Conservation (phyloP, 2,329 filamentous ascomycete genomes). For the Juglanconis juglandina region DNA sequence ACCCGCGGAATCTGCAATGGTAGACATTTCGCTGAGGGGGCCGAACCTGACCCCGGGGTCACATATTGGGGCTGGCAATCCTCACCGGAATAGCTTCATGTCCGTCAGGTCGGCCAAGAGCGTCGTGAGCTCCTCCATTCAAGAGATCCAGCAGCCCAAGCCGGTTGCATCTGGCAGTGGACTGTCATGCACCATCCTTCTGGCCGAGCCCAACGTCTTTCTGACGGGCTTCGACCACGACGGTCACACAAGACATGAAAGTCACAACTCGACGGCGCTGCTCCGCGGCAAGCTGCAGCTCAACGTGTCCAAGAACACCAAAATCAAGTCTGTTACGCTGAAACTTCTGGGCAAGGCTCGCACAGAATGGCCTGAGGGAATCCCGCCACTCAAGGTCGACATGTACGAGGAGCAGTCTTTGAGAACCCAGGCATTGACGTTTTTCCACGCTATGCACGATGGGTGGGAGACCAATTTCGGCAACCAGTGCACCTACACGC, state of each 20-base stretch:
- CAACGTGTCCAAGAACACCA: conserved; percentile 81
- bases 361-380: conserved; percentile 96
- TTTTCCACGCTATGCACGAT: conserved; percentile 77
- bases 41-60: conserved; percentile 5
- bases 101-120: conserved; percentile 50
- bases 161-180: conserved; percentile 77
- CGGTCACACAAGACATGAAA: conserved; percentile 51
- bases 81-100: conserved; percentile 48
- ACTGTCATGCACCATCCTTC: conserved; percentile 67
- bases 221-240: conserved; percentile 75
- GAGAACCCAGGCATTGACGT: conserved; percentile 83
- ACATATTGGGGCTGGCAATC: conserved; percentile 5
- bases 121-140: conserved; percentile 47
- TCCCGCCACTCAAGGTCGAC: conserved; percentile 81
- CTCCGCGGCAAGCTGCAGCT: conserved; percentile 80
- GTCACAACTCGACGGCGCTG: conserved; percentile 69
- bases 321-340: conserved; percentile 86
- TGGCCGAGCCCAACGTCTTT: conserved; percentile 79
- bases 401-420: conserved; percentile 80
- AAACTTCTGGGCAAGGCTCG: conserved; percentile 81
- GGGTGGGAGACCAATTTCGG: conserved; percentile 60
- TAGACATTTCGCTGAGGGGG: conserved; percentile 6
- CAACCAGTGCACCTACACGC: conserved; percentile 57
- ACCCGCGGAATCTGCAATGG: conserved; percentile 4
- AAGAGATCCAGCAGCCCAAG: conserved; percentile 53